These are phyloP conservation scores for Pleurotus ostreatus DNA, from an alignment of 768 basidiomycete genomes.

Conservation along the genomic window DNA sequence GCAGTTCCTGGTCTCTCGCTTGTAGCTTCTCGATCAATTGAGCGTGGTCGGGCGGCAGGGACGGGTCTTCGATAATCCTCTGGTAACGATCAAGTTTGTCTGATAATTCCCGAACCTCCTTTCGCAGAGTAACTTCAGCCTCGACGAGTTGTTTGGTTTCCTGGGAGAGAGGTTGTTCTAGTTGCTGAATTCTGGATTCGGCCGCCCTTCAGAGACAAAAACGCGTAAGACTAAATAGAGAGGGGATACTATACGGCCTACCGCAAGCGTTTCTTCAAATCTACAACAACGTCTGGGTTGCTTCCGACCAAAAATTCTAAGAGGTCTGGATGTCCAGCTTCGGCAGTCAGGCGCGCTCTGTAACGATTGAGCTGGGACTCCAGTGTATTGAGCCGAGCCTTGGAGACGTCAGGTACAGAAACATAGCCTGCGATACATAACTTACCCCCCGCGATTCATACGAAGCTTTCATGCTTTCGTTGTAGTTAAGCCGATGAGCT, in stretches of 20 bases:
- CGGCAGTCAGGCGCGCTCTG: slow-evolving; percentile 74
- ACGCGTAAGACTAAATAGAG: background rate
- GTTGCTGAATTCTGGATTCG: slow-evolving; percentile 42
- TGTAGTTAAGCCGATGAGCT: slow-evolving; percentile 47
- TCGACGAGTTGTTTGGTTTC: slow-evolving; percentile 48
- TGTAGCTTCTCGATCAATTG: slow-evolving; percentile 52
- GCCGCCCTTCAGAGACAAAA: slow-evolving; percentile 36
- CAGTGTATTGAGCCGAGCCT: slow-evolving; percentile 73
- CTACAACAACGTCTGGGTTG: slow-evolving; percentile 42
- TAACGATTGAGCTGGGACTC: slow-evolving; percentile 70
- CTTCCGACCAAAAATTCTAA: slow-evolving; percentile 65
- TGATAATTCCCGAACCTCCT: slow-evolving; percentile 41
- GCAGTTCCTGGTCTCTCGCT: slow-evolving; percentile 65
- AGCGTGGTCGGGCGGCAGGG: slow-evolving; percentile 46
- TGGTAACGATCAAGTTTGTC: slow-evolving; percentile 59
- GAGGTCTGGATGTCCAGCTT: slow-evolving; percentile 65
- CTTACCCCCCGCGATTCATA: slow-evolving; percentile 58
- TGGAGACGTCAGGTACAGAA: slow-evolving; percentile 10
- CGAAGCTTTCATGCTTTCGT: slow-evolving; percentile 62
- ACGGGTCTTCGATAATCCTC: slow-evolving; percentile 55
- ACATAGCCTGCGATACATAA: background rate
- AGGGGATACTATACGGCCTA: slow-evolving; percentile 28
- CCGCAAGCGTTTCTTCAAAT: slow-evolving; percentile 52
- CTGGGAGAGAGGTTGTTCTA: slow-evolving; percentile 49
- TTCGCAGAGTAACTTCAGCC: slow-evolving; percentile 46